These are phyloP conservation scores for Fraxinus floribunda DNA, from an alignment of 305 asterid genomes.

Conservation along the genomic window DNA sequence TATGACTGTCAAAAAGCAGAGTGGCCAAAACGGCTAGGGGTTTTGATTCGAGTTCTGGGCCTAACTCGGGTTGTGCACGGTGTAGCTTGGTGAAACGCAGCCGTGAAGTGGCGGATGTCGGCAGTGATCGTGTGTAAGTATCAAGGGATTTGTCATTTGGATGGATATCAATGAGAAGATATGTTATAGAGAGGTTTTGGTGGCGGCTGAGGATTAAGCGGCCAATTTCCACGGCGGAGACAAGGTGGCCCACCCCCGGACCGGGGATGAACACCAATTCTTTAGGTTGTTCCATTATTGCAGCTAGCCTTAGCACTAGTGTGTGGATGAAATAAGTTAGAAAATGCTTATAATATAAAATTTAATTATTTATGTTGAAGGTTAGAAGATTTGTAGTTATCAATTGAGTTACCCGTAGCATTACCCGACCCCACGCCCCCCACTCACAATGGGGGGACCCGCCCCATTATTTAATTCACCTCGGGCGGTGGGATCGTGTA, in stretches of 20 bases:
- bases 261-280: constrained; percentile 52
- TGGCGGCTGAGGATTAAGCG: constrained; percentile 34
- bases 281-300: neutral
- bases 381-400: neutral
- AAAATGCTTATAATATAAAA: neutral
- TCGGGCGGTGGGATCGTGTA: too few species aligned
- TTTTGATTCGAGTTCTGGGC: constrained; percentile 1
- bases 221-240: constrained; percentile 45
- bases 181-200: constrained; percentile 32
- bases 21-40: neutral
- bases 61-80: neutral
- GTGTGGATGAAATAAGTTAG: neutral
- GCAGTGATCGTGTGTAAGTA: constrained; percentile 11
- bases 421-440: too few species aligned
- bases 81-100: constrained; percentile 34
- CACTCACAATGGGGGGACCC: too few species aligned
- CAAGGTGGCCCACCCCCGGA: constrained; percentile 52
- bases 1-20: constrained; percentile 23
- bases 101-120: neutral
- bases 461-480: too few species aligned
- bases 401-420: too few species aligned
- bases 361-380: neutral
- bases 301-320: neutral
- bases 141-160: constrained; percentile 13
- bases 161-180: constrained; percentile 31